Percentiles rank a stretch among this genome's conserved stretches.
phyloP scores from a whole-genome alignment of 495 filamentous ascomycete genomes.

The Podospora pseudocomata region DNA sequence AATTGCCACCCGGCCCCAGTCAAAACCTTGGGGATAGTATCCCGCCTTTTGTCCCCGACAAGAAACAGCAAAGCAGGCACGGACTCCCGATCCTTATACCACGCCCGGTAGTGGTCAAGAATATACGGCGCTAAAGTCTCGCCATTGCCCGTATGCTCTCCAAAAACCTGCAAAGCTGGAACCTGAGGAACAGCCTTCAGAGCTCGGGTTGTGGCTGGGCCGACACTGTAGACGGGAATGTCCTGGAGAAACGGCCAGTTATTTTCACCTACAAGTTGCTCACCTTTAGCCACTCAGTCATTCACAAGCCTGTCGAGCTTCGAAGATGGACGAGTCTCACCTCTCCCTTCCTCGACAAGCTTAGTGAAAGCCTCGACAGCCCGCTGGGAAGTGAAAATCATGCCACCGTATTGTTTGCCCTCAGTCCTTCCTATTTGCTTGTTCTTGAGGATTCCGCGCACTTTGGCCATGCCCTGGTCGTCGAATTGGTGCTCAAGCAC shows the following conservation, averaged over 20 bases:
- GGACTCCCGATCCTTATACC: constrained; percentile 34
- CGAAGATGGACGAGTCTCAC: constrained; percentile 20
- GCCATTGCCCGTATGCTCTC: constrained; percentile 77
- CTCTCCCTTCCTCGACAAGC: constrained; percentile 55
- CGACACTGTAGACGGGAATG: constrained; percentile 79
- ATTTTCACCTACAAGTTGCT: constrained; percentile 28
- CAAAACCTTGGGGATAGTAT: constrained; percentile 80
- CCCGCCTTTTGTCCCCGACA: constrained; percentile 79
- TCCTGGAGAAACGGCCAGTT: constrained; percentile 47
- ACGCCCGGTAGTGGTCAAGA: constrained; percentile 60
- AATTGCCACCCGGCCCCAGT: constrained; percentile 55
- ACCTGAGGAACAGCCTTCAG: constrained; percentile 55
- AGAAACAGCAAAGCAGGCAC: constrained; percentile 76
- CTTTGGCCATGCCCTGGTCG: constrained; percentile 39
- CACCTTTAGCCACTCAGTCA: constrained; percentile 22
- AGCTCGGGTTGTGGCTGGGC: constrained; percentile 80
- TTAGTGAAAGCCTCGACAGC: constrained; percentile 80
- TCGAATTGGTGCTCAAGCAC: constrained; percentile 70
- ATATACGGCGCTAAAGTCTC: constrained; percentile 74
- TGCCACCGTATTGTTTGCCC: constrained; percentile 62
- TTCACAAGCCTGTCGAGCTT: constrained; percentile 8
- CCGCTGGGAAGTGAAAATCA: constrained; percentile 92
- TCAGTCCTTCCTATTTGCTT: constrained; percentile 31
- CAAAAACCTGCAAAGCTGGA: constrained; percentile 56
- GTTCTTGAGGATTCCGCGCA: constrained; percentile 35